Conservation (phyloP, 2,329 filamentous ascomycete genomes). For the Cryoendolithus antarcticus region DNA sequence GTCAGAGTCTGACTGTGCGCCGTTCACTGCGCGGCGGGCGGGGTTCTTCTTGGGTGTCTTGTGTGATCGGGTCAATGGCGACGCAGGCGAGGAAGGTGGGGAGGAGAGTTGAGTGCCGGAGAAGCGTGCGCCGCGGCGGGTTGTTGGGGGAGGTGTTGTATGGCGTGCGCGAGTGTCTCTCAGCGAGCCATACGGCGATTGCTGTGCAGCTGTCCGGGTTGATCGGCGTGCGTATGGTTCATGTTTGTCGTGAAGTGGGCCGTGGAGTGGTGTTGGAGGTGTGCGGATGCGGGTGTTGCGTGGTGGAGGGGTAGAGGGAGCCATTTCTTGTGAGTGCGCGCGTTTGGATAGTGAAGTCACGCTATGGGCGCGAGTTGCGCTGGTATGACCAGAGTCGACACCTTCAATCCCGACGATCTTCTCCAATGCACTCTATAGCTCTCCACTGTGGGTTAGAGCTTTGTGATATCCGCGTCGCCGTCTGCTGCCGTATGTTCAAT, state of each 20-base stretch:
- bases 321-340: no score
- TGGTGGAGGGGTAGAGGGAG: constrained; percentile 29
- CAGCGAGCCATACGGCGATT: constrained; percentile 33
- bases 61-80: constrained; percentile 13
- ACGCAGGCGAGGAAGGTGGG: constrained; percentile 29
- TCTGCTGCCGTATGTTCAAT: no score
- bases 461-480: no score
- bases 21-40: constrained; percentile 3
- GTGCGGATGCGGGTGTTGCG: constrained; percentile 52
- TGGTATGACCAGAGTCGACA: no score
- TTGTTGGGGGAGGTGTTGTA: constrained; percentile 15
- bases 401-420: no score
- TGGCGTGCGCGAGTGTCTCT: constrained; percentile 19
- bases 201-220: constrained; percentile 20
- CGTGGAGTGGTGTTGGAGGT: constrained; percentile 56
- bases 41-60: constrained; percentile 10
- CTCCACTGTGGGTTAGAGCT: no score
- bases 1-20: constrained; percentile 5
- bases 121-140: constrained; percentile 26
- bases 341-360: no score
- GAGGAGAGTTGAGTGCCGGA: constrained; percentile 33
- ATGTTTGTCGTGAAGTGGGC: constrained; percentile 52
- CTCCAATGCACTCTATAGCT: no score
- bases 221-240: constrained; percentile 49
- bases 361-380: no score